phyloP scores from a whole-genome alignment of 257 asterid species.

The Nicotiana noctiflora region DNA sequence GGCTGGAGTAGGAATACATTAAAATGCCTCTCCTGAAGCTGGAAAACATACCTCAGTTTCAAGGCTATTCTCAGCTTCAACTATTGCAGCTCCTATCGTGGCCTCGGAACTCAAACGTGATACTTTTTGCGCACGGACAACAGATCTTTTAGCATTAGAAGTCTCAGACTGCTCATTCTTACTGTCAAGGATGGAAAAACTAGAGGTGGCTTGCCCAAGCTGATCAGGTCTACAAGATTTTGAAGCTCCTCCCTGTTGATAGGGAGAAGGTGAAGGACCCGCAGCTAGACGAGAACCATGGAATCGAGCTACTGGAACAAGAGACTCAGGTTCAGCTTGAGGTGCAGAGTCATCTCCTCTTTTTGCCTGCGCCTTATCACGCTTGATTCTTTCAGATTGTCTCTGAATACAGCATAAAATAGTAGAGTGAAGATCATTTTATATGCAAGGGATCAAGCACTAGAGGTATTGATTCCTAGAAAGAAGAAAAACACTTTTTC shows the following conservation, averaged over 20 bases:
- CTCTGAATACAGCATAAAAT: conserved; percentile 38
- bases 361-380: conserved; percentile 59
- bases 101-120: conserved; percentile 62
- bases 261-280: conserved; percentile 82
- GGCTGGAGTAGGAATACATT: conserved; percentile 26
- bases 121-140: conserved; percentile 45
- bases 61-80: conserved; percentile 78
- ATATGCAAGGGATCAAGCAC: background rate
- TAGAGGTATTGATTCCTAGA: background rate
- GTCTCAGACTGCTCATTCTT: conserved; percentile 29
- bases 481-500: background rate
- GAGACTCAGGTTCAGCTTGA: conserved; percentile 54
- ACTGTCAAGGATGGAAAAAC: conserved; percentile 19
- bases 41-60: conserved; percentile 68
- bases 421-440: conserved; percentile 9
- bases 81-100: conserved; percentile 86
- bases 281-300: conserved; percentile 97
- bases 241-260: conserved; percentile 30
- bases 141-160: conserved; percentile 22
- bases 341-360: conserved; percentile 89
- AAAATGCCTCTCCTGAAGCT: conserved; percentile 33
- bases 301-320: conserved; percentile 80
- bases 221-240: conserved; percentile 27
- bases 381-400: conserved; percentile 86
- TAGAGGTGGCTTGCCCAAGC: conserved; percentile 28